phyloP scores from a whole-genome alignment of 441 rosid species.

The Erysimum pusillum region DNA sequence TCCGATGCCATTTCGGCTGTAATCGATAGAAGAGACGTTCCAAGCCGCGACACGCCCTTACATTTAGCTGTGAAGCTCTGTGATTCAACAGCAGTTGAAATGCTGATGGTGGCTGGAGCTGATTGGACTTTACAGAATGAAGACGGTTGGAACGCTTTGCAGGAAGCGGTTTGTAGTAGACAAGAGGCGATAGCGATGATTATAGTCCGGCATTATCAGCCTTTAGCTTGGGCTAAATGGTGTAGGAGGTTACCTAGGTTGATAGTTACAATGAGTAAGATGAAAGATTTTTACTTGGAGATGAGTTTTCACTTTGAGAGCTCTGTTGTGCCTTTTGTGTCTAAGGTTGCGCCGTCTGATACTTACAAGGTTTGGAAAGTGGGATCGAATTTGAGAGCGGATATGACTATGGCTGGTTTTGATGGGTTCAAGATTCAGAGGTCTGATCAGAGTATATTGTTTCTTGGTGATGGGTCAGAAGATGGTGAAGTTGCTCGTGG shows the following conservation, averaged over 20 bases:
- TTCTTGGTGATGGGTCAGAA: conserved; percentile 96
- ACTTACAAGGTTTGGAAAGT: conserved; percentile 95
- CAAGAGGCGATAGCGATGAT: conserved; percentile 82
- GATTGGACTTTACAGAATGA: conserved; percentile 98
- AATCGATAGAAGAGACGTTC: conserved; percentile 91
- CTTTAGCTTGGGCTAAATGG: conserved; percentile 98
- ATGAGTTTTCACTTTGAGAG: conserved; percentile 95
- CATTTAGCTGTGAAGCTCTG: conserved; percentile 92
- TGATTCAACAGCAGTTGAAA: conserved; percentile 79
- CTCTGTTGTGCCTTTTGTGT: conserved; percentile 92
- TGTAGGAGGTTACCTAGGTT: conserved; percentile 92
- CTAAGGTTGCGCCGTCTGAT: conserved; percentile 95
- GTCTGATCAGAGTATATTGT: conserved; percentile 88
- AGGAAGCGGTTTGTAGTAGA: conserved; percentile 89
- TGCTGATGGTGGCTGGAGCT: conserved; percentile 94
- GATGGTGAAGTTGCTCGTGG: conserved; percentile 82
- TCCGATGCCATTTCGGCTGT: conserved; percentile 75
- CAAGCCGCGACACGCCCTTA: conserved; percentile 89
- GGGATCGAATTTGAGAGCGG: conserved; percentile 93
- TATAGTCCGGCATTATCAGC: conserved; percentile 91
- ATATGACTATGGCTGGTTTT: conserved; percentile 97
- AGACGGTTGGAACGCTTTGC: conserved; percentile 96
- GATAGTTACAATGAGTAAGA: conserved; percentile 77
- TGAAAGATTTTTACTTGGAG: conserved; percentile 98
- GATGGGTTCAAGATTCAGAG: conserved; percentile 94